Evolutionary conservation across 192 early-diverging fungal species (phyloP), one percentile per base, ranked within the genome.

Genomic region (Backusella macrospora): DNA sequence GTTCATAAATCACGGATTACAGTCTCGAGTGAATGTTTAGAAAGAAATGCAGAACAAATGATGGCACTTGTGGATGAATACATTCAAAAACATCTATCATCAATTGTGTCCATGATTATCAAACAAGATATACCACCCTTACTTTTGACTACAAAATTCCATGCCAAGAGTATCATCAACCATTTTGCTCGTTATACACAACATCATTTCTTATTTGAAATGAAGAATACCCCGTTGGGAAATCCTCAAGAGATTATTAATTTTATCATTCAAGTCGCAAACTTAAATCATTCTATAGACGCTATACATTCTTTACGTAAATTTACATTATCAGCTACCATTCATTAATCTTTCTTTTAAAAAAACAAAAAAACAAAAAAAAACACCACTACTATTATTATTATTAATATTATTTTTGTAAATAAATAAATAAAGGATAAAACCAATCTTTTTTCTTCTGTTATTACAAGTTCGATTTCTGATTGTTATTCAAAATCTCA

Each of bases 401-500:
- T 59, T 26, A 13, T 26, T 59, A 59, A 59, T 59, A 59, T 3
- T 59, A 59, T 59, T 59, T 13, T 59, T 59, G 52, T 59, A 59
- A 59, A 59, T 59, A 59, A 59, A 59, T 18, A 59, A 13, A 34
- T 34, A 34, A 34, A 34, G 29, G 29, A 34, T 34, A 34, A 34
- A 34, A 34, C 29, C 29, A 34, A 1, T 34, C 2, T 34, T 2
- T 34, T 2, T 59, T 59, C 26, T 18, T 59, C 21, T 59, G 26
- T 45, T 68, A 26, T 68, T 68, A 68, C 67, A 45, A 68, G 9
- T 68, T 12, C 23, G 67, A 68, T 38, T 65, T 65, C 21, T 23
- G 29, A 34, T 34, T 68, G 15, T 68, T 68, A 45, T 68, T 45
- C 38, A 68, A 29, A 29, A 68, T 7, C 21, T 63, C 29, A 14